A percentile compares a stretch with the other conserved stretches of the same genome.
These are phyloP conservation scores for Ustilago curta DNA, from an alignment of 1,284 basidiomycete species.

Conservation along the genomic window DNA sequence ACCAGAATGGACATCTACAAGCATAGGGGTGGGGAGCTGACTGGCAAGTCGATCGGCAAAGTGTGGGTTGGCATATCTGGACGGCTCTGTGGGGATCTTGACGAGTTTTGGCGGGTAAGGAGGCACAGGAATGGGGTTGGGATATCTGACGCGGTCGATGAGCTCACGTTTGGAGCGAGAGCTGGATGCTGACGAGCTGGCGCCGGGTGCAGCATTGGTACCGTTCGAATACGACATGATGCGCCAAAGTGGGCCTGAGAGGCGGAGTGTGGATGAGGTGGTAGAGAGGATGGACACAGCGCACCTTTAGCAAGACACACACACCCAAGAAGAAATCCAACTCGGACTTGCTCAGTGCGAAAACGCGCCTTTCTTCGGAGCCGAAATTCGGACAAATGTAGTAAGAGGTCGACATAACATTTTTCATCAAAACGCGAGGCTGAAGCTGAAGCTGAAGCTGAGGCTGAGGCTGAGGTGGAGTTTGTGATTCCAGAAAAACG, in stretches of 20 bases:
- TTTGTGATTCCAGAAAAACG: conserved; percentile 15
- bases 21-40: conserved; percentile 59
- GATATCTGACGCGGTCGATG: conserved; percentile 67
- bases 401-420: conserved; percentile 7
- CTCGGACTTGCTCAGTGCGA: too few relatives aligned
- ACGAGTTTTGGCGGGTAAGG: conserved; percentile 68
- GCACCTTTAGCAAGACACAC: too few relatives aligned
- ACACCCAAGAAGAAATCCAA: too few relatives aligned
- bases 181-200: conserved; percentile 23
- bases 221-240: conserved; percentile 48
- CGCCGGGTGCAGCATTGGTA: conserved; percentile 7
- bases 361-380: conserved; percentile 30
- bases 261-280: neutral
- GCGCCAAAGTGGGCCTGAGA: neutral
- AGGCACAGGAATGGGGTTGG: conserved; percentile 68
- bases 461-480: conserved; percentile 8
- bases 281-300: conserved; percentile 4
- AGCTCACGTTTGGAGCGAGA: conserved; percentile 59
- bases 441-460: too few relatives aligned
- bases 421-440: too few relatives aligned
- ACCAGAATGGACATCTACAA: conserved; percentile 66
- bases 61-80: conserved; percentile 62
- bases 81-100: conserved; percentile 53
- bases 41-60: conserved; percentile 62
- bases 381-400: conserved; percentile 10